Conservation (phyloP, 2,329 filamentous ascomycete species). For the Lachnellula cervina region DNA sequence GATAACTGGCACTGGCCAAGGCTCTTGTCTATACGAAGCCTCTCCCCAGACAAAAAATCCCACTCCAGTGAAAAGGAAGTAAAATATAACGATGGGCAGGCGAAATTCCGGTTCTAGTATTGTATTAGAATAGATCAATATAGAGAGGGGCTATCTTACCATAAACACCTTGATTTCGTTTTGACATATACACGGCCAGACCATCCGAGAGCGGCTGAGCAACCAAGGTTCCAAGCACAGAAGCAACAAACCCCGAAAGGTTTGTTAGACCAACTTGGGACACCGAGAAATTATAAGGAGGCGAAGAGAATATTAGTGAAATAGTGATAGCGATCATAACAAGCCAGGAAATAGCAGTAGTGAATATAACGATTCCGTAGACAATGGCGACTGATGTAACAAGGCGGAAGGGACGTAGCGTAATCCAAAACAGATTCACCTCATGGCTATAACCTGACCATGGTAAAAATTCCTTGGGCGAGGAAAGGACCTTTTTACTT, state of each 20-base stretch:
- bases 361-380: conserved; percentile 38
- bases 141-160: conserved; percentile 7
- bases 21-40: conserved; percentile 26
- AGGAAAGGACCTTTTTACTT: conserved; percentile 20
- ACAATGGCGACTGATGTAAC: conserved; percentile 32
- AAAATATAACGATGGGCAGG: conserved; percentile 28
- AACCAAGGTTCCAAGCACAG: conserved; percentile 41
- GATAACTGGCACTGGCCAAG: conserved; percentile 33
- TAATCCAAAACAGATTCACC: conserved; percentile 29
- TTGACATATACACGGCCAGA: conserved; percentile 25
- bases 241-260: conserved; percentile 43
- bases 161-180: conserved; percentile 24
- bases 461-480: conserved; percentile 29
- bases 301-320: conserved; percentile 32
- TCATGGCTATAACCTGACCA: conserved; percentile 37
- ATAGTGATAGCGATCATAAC: conserved; percentile 44
- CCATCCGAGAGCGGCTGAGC: conserved; percentile 42
- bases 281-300: conserved; percentile 32
- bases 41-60: conserved; percentile 38
- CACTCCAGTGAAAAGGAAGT: conserved; percentile 28
- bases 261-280: conserved; percentile 45
- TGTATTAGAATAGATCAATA: conserved; percentile 7
- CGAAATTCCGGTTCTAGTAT: conserved; percentile 35
- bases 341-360: conserved; percentile 36
- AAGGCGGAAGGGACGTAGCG: conserved; percentile 27